A percentile compares a stretch with the other conserved stretches of the same genome.
These are phyloP conservation scores for Zygoascus tannicola DNA, from an alignment of 805 yeast genomes.

Conservation along the genomic window DNA sequence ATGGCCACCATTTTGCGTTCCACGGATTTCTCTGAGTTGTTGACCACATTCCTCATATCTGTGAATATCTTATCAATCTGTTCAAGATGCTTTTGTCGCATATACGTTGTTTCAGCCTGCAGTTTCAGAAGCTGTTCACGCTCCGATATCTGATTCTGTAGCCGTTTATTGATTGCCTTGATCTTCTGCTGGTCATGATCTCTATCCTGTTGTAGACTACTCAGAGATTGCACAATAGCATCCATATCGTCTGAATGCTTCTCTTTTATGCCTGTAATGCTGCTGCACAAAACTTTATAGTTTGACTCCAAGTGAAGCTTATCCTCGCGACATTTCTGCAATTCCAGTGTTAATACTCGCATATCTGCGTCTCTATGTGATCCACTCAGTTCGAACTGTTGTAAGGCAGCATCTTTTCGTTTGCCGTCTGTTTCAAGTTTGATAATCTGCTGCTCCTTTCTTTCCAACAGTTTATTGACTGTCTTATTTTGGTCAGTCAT, in stretches of 20 bases:
- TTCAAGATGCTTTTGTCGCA: slow-evolving; percentile 14
- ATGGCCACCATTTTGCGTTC: slow-evolving; percentile 10
- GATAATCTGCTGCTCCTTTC: slow-evolving; percentile 59
- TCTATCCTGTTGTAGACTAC: slow-evolving; percentile 9
- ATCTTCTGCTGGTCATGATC: slow-evolving; percentile 9
- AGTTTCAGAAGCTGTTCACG: slow-evolving; percentile 9
- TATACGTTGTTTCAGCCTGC: slow-evolving; percentile 6
- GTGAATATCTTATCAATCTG: slow-evolving; percentile 12
- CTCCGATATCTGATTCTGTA: slow-evolving; percentile 11
- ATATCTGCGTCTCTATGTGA: slow-evolving; percentile 1
- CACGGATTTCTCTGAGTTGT: slow-evolving; percentile 12
- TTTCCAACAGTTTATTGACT: slow-evolving; percentile 52
- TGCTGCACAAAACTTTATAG: slow-evolving; percentile 44
- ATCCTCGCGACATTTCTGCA: slow-evolving; percentile 39
- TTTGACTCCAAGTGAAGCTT: slow-evolving; percentile 42
- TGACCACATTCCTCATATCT: slow-evolving; percentile 12
- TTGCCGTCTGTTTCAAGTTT: slow-evolving; percentile 52
- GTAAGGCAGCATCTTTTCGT: slow-evolving; percentile 5
- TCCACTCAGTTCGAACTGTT: slow-evolving; percentile 1
- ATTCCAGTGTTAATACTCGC: slow-evolving; percentile 5
- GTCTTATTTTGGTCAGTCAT: slow-evolving; percentile 72
- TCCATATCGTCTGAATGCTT: slow-evolving; percentile 50
- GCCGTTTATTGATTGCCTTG: slow-evolving; percentile 15
- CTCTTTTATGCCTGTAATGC: slow-evolving; percentile 41
- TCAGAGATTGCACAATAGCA: slow-evolving; percentile 20